Evolutionary conservation across 805 yeast genomes (phyloP).

Genomic region (Monosporozyma servazzii): DNA sequence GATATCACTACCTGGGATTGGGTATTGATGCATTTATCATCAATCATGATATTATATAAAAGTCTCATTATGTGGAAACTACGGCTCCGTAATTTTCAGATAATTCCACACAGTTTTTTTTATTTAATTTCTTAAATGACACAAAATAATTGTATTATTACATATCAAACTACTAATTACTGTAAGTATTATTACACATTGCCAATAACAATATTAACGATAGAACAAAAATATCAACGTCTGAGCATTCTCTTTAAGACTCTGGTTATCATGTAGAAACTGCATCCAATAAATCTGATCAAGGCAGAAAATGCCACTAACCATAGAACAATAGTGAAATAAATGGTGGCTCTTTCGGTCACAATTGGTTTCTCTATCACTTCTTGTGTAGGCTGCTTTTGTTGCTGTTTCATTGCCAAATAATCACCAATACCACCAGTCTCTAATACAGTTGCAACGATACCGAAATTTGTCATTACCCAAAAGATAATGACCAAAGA

Average conservation of each 20-base stretch:
- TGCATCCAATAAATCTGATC: slow-evolving; percentile 71
- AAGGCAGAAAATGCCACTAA: slow-evolving; percentile 85
- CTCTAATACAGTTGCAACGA: slow-evolving; percentile 75
- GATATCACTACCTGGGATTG: too few species aligned
- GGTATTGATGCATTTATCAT: too few species aligned
- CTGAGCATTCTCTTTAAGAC: slow-evolving; percentile 18
- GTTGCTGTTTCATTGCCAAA: slow-evolving; percentile 14
- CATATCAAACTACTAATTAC: not conserved
- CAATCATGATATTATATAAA: too few species aligned
- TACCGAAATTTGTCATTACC: slow-evolving; percentile 77
- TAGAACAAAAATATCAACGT: not conserved
- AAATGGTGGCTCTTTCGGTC: slow-evolving; percentile 46
- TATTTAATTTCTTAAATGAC: not conserved
- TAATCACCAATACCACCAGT: slow-evolving; percentile 64
- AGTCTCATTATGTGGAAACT: too few species aligned
- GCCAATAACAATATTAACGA: too few species aligned
- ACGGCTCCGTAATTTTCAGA: too few species aligned
- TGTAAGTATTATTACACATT: not conserved
- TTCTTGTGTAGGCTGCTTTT: slow-evolving; percentile 6
- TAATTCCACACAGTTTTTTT: not conserved
- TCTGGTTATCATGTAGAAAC: slow-evolving; percentile 42
- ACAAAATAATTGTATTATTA: not conserved
- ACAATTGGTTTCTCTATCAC: slow-evolving; percentile 17
- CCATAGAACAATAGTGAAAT: slow-evolving; percentile 83
- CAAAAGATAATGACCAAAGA: slow-evolving; percentile 83